phyloP scores from a whole-genome alignment of 2,329 filamentous ascomycete species.

The Sporothrix schenckii region DNA sequence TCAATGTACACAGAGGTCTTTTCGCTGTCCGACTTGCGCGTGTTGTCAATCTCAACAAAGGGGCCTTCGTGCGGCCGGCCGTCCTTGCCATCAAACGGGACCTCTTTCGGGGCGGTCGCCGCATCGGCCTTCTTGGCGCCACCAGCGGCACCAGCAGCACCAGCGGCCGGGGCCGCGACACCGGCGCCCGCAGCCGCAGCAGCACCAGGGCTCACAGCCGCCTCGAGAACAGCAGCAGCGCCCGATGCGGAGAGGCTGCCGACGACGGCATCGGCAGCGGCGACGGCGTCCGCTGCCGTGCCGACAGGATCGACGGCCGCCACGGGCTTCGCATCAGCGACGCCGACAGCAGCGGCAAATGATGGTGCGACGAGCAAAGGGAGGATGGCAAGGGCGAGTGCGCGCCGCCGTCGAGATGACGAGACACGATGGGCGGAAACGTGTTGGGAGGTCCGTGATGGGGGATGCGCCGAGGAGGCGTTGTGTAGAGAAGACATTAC shows the following conservation, averaged over 20 bases:
- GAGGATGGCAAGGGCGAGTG: slow-evolving; percentile 32
- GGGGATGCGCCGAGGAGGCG: slow-evolving; percentile 26
- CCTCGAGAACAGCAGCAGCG: slow-evolving; percentile 11
- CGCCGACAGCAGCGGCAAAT: slow-evolving; percentile 26
- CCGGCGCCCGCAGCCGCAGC: slow-evolving; percentile 6
- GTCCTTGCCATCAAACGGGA: slow-evolving; percentile 88
- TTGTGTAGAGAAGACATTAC: slow-evolving; percentile 28
- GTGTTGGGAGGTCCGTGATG: slow-evolving; percentile 23
- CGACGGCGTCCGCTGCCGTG: slow-evolving; percentile 17
- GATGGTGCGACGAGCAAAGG: slow-evolving; percentile 34
- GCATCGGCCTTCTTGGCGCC: slow-evolving; percentile 44
- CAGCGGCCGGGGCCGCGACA: not conserved
- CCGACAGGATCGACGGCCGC: slow-evolving; percentile 12
- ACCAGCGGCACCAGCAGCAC: not conserved
- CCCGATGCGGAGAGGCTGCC: slow-evolving; percentile 17
- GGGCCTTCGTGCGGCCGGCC: slow-evolving; percentile 92
- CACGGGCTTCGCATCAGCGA: slow-evolving; percentile 10
- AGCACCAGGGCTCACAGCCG: slow-evolving; percentile 18
- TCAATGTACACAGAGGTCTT: slow-evolving; percentile 58
- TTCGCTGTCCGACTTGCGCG: slow-evolving; percentile 42
- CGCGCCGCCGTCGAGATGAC: slow-evolving; percentile 30
- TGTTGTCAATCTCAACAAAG: slow-evolving; percentile 62
- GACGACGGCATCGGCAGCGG: slow-evolving; percentile 9
- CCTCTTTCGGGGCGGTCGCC: slow-evolving; percentile 64
- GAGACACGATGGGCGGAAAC: slow-evolving; percentile 8